Evolutionary conservation across 345 rosid species (phyloP).

Genomic region (Eucalyptus virginea): DNA sequence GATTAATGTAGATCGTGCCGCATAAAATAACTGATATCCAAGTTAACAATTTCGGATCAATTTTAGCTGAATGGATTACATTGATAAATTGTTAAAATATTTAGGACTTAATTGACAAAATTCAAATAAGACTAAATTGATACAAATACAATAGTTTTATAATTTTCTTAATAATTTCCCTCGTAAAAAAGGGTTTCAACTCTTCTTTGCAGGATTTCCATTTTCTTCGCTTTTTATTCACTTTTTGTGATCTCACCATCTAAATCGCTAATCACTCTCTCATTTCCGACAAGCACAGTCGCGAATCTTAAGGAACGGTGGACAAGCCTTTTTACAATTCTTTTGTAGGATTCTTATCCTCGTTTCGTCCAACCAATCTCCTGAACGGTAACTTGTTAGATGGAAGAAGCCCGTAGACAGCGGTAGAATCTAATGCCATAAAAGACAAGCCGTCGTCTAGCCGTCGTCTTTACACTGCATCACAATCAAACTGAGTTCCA

Average conservation of each 20-base stretch:
- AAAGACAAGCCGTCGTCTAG: background rate
- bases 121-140: no score
- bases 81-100: no score
- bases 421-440: background rate
- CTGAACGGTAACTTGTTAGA: background rate
- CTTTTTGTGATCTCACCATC: background rate
- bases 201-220: background rate
- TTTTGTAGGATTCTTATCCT: background rate
- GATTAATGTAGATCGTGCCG: background rate
- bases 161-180: background rate
- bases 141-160: no score
- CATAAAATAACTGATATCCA: accelerated
- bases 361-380: background rate
- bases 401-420: background rate
- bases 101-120: no score
- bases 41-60: accelerated
- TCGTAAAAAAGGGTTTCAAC: background rate
- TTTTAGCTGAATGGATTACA: no score
- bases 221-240: background rate
- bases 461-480: background rate
- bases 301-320: background rate
- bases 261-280: background rate
- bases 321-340: background rate
- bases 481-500: background rate
- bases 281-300: background rate